Base-by-base conservation (phyloP, 352 stramenopile species). In the Phytopythium boreale region DNA sequence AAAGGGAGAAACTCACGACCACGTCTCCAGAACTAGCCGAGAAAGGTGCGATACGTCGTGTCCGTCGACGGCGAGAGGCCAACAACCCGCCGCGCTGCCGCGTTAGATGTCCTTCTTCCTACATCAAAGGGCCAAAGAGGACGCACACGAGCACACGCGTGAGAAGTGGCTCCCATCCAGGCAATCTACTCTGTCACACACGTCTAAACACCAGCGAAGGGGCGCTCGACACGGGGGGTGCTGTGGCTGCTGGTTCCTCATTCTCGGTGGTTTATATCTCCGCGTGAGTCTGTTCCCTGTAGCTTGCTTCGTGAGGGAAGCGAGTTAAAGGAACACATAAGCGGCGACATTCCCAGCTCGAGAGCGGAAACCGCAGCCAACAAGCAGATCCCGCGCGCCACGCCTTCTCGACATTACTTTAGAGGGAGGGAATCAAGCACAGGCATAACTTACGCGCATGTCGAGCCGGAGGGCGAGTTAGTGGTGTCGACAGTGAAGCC, bases 401-500 rank as follows among this genome's bases (percentile, higher is more conserved):
- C 31, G 31, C 20, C 52, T 46, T 17, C 29, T 59, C 31, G 29
- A 31, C 19, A 46, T 46, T 59, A 46, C 34, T 59, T 49, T 39
- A 61, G 49, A 59, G 44, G 39, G 63, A 64, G 55, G 61, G 59
- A 46, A n/a, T 6, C 52, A 31, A 7, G 19, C 52, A 59, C 2
- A 46, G 34, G 20, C 52, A 43, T 56, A 53, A 52, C 82, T 91
- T 89, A 91, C 80, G 74, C 80, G 69, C 73, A 81, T 68, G 75
- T 74, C 17, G 77, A 74, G 52, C 56, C 64, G 55, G 34, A 62
- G 64, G 39, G 39, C 22, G 56, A 15, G 56, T 68, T 70, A 65
- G 63, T 27, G 14, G 29, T n/a, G 31, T 59, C 78, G 26, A 80
- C 82, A n/a, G 71, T 72, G 61, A 90, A 95, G 7, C 87, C 87